phyloP scores from a whole-genome alignment of 176 grass and related monocot genomes.

The Musa troglodytarum region DNA sequence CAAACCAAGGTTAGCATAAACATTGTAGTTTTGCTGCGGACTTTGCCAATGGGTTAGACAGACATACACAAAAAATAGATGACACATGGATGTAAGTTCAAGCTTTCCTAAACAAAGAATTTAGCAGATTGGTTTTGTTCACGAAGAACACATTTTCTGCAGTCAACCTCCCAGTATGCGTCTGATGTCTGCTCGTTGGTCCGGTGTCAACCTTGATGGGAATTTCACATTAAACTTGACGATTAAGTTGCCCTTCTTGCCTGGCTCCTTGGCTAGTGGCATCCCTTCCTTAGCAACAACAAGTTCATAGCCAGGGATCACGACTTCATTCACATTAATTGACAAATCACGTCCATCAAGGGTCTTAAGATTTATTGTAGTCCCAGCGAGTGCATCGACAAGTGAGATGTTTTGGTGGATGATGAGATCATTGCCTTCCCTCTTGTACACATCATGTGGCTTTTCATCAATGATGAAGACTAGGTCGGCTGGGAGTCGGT shows the following conservation, averaged over 20 bases:
- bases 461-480: conserved; percentile 88
- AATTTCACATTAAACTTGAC: conserved; percentile 70
- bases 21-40: no score
- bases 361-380: conserved; percentile 52
- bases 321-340: conserved; percentile 70
- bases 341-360: conserved; percentile 66
- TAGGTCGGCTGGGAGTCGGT: conserved; percentile 67
- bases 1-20: no score
- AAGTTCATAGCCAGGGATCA: conserved; percentile 79
- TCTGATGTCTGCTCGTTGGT: conserved; percentile 63
- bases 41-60: no score
- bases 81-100: no score
- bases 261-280: conserved; percentile 70
- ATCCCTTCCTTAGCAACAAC: conserved; percentile 70
- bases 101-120: no score
- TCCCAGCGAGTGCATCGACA: conserved; percentile 75
- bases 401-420: conserved; percentile 53
- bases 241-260: conserved; percentile 74
- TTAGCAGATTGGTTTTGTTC: no score
- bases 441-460: conserved; percentile 57
- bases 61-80: no score
- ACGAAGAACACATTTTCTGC: background rate
- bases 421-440: conserved; percentile 72
- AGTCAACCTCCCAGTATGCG: conserved; percentile 47
- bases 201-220: conserved; percentile 60